Percentiles rank a stretch among this genome's conserved stretches.
These are phyloP conservation scores for Allantophomopsis cytisporea DNA, from an alignment of 2,329 filamentous ascomycete species.

Conservation along the genomic window DNA sequence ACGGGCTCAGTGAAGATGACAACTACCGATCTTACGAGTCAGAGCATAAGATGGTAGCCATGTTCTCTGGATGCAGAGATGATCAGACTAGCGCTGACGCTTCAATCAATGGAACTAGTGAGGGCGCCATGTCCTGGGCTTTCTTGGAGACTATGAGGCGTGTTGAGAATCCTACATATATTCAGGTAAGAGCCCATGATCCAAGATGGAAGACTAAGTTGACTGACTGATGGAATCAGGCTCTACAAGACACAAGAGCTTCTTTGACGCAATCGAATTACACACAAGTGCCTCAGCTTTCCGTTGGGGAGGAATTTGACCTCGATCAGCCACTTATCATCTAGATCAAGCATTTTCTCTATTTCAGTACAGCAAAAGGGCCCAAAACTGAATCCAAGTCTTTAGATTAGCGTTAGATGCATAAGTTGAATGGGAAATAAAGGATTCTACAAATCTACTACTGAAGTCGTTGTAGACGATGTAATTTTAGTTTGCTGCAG, in stretches of 20 bases:
- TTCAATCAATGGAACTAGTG: slow-evolving; percentile 18
- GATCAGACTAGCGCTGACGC: slow-evolving; percentile 26
- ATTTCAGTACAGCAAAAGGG: too few species aligned
- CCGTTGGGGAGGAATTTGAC: slow-evolving; percentile 10
- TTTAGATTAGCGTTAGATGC: too few species aligned
- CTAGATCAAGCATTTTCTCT: too few species aligned
- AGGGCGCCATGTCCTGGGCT: slow-evolving; percentile 25
- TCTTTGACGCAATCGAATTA: slow-evolving; percentile 15
- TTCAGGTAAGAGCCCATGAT: slow-evolving; percentile 15
- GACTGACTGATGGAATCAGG: slow-evolving; percentile 4
- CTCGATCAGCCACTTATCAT: slow-evolving; percentile 1
- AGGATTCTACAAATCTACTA: too few species aligned
- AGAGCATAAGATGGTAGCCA: slow-evolving; percentile 24
- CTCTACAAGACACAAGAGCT: slow-evolving; percentile 15
- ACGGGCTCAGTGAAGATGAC: slow-evolving; percentile 29
- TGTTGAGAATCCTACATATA: slow-evolving; percentile 17
- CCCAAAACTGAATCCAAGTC: too few species aligned
- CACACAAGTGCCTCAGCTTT: slow-evolving; percentile 18
- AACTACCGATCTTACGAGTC: slow-evolving; percentile 24
- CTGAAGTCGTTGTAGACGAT: too few species aligned
- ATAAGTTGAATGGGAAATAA: too few species aligned
- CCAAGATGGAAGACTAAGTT: neutral
- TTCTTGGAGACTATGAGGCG: slow-evolving; percentile 21
- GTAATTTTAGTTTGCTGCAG: too few species aligned
- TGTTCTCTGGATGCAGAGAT: slow-evolving; percentile 25